Conservation (phyloP, 2,329 filamentous ascomycete species). For the Xylaria sp. region DNA sequence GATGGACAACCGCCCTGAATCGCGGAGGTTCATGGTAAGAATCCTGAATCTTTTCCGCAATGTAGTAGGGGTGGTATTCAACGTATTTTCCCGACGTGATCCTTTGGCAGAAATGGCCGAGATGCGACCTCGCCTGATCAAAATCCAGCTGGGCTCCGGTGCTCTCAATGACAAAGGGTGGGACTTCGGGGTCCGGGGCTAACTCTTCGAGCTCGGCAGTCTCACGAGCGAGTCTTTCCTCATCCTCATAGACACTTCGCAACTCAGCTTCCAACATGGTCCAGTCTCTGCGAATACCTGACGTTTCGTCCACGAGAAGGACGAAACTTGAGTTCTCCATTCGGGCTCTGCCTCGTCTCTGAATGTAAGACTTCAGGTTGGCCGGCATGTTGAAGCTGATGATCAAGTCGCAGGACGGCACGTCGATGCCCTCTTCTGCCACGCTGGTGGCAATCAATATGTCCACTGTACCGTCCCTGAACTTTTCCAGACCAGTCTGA, state of each 20-base stretch:
- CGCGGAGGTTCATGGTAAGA: slow-evolving; percentile 22
- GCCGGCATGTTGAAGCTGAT: slow-evolving; percentile 49
- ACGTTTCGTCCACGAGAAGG: slow-evolving; percentile 37
- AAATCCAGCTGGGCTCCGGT: slow-evolving; percentile 63
- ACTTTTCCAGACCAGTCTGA: slow-evolving; percentile 42
- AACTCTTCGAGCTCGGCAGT: slow-evolving; percentile 45
- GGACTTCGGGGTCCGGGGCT: slow-evolving; percentile 29
- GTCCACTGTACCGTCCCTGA: slow-evolving; percentile 50
- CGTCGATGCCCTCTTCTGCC: slow-evolving; percentile 63
- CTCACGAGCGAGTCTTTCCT: slow-evolving; percentile 47
- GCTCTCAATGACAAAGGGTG: slow-evolving; percentile 35
- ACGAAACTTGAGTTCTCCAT: slow-evolving; percentile 48
- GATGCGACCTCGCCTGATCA: slow-evolving; percentile 67
- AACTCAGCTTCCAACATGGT: slow-evolving; percentile 64
- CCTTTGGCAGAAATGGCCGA: slow-evolving; percentile 73
- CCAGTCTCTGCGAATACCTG: slow-evolving; percentile 47
- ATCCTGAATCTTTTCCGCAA: slow-evolving; percentile 38
- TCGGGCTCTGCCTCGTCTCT: slow-evolving; percentile 50
- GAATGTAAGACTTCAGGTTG: slow-evolving; percentile 54
- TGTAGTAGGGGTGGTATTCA: slow-evolving; percentile 64
- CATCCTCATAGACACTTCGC: slow-evolving; percentile 62
- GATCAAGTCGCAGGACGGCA: slow-evolving; percentile 58
- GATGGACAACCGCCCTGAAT: slow-evolving; percentile 56
- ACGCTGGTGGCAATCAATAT: slow-evolving; percentile 59
- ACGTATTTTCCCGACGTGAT: slow-evolving; percentile 55